A percentile compares a stretch with the other conserved stretches of the same genome.
phyloP scores from a whole-genome alignment of 768 basidiomycete species.

The Hebeloma cylindrosporum region DNA sequence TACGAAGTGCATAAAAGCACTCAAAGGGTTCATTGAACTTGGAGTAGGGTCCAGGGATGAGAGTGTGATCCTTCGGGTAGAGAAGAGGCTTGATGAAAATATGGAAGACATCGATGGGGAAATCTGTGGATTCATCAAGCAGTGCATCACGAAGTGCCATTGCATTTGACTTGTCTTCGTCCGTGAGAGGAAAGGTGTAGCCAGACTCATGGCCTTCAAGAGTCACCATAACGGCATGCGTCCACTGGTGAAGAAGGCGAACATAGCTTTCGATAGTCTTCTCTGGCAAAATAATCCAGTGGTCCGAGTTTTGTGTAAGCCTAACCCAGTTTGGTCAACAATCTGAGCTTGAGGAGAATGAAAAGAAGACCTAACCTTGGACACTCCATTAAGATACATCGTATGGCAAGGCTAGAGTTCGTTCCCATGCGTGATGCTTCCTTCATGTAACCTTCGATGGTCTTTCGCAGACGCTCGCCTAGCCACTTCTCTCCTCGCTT shows the following conservation, averaged over 20 bases:
- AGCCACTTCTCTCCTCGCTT: not conserved
- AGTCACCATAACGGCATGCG: conserved; percentile 4
- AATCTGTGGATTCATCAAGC: not conserved
- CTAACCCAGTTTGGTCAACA: no score
- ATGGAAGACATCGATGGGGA: conserved; percentile 1
- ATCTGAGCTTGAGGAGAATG: no score
- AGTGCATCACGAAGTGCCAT: not conserved
- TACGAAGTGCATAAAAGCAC: conserved; percentile 9
- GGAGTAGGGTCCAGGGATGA: not conserved
- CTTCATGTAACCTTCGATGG: not conserved
- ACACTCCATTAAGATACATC: no score
- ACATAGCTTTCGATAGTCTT: conserved; percentile 2
- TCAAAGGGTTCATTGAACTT: conserved; percentile 14
- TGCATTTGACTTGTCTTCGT: not conserved
- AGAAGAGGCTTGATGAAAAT: conserved; percentile 9
- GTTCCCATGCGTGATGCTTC: no score
- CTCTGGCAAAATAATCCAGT: no score
- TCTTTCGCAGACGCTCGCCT: not conserved
- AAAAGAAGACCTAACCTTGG: no score
- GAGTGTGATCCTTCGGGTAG: not conserved
- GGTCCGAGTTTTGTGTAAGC: no score
- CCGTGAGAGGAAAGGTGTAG: conserved; percentile 9
- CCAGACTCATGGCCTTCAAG: conserved; percentile 4
- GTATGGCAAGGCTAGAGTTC: no score
- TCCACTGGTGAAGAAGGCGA: not conserved